Evolutionary conservation across 139 green algal genomes (phyloP).

Genomic region (Edaphochlamys debaryana): DNA sequence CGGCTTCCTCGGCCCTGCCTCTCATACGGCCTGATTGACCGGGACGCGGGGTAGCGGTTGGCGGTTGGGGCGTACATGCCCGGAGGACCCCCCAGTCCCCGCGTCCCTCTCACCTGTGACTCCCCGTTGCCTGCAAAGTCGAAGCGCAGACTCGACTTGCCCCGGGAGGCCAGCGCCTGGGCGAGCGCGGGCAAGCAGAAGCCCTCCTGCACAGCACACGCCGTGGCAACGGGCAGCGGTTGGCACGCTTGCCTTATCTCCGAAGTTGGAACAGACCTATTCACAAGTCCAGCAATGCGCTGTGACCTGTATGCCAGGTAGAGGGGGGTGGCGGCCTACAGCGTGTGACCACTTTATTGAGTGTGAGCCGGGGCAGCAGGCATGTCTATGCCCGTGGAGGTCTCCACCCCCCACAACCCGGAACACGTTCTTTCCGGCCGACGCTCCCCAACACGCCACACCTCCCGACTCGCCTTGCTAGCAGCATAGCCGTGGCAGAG

Average conservation of each 20-base stretch:
- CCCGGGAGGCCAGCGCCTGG: conserved; percentile 1
- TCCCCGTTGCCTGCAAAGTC: conserved; percentile 49
- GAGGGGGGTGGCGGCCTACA: too few species aligned
- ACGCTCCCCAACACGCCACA: too few species aligned
- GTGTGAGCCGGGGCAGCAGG: background rate
- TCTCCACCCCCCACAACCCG: too few species aligned
- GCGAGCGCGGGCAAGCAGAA: conserved; percentile 13
- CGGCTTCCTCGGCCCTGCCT: too few species aligned
- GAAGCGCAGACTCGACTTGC: conserved; percentile 40
- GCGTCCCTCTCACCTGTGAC: background rate
- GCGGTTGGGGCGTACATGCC: background rate
- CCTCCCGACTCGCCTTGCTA: background rate
- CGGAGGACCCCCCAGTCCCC: too few species aligned
- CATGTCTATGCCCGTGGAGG: too few species aligned
- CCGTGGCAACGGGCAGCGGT: background rate
- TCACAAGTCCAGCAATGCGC: background rate
- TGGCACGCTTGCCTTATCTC: too few species aligned
- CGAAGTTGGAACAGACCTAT: background rate
- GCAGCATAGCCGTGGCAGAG: conserved; percentile 37
- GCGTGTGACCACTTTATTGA: background rate
- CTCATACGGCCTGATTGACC: background rate
- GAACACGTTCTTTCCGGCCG: too few species aligned
- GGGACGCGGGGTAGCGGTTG: too few species aligned
- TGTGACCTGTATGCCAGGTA: too few species aligned
- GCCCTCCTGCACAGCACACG: conserved; percentile 1